Conservation (phyloP, 257 asterid genomes). For the Lycium barbarum region DNA sequence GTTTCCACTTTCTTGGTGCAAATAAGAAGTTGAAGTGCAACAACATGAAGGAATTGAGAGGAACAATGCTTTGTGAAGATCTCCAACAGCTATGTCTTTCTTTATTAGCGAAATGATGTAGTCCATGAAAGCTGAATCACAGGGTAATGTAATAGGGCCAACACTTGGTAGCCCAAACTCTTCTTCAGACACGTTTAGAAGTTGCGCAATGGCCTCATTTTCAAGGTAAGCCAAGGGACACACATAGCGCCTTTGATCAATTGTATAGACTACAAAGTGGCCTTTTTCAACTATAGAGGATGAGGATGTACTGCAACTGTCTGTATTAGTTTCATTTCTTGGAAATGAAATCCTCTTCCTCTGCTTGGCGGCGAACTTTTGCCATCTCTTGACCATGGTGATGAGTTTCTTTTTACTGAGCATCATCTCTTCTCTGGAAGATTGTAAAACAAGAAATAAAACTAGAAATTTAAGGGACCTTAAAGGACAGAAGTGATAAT, state of each 20-base stretch:
- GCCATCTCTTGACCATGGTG: slow-evolving; percentile 18
- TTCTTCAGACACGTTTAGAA: slow-evolving; percentile 41
- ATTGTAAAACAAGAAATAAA: no score
- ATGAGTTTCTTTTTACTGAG: neutral
- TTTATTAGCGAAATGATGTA: slow-evolving; percentile 35
- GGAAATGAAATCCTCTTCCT: neutral
- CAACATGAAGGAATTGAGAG: slow-evolving; percentile 30
- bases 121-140: slow-evolving; percentile 42
- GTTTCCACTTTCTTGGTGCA: neutral
- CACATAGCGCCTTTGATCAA: slow-evolving; percentile 38
- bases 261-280: slow-evolving; percentile 46
- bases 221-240: slow-evolving; percentile 43
- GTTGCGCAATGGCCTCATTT: slow-evolving; percentile 34
- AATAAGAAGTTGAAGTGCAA: neutral
- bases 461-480: no score
- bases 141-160: slow-evolving; percentile 40
- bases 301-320: neutral
- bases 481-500: neutral
- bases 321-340: neutral
- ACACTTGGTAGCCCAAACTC: slow-evolving; percentile 22
- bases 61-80: slow-evolving; percentile 41
- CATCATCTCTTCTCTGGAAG: neutral
- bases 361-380: neutral
- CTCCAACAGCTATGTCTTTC: slow-evolving; percentile 32
- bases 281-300: slow-evolving; percentile 38